Conservation (phyloP, 805 yeast genomes). For the Vanderwaltozyma yarrowii region DNA sequence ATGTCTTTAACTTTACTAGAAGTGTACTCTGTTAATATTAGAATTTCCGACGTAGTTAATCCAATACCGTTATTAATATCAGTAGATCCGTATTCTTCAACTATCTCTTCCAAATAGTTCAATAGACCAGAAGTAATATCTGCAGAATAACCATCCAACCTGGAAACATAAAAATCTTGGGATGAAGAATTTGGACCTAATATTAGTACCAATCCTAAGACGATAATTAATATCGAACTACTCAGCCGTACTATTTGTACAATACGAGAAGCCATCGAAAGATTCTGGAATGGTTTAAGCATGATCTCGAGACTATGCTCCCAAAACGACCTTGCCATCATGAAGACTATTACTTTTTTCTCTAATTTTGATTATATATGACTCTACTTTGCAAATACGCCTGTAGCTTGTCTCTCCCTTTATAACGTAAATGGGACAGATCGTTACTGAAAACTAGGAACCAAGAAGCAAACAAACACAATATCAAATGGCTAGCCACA, state of each 20-base stretch:
- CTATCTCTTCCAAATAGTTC: slow-evolving; percentile 13
- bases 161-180: slow-evolving; percentile 12
- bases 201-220: slow-evolving; percentile 12
- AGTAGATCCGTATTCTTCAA: slow-evolving; percentile 17
- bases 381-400: no score
- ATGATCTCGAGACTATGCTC: no score
- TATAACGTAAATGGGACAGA: no score
- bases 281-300: slow-evolving; percentile 12
- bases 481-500: no score
- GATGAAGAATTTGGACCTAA: slow-evolving; percentile 18
- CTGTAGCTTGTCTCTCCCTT: no score
- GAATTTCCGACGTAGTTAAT: slow-evolving; percentile 24
- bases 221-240: slow-evolving; percentile 13
- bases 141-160: slow-evolving; percentile 15
- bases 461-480: no score
- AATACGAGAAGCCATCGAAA: slow-evolving; percentile 17
- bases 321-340: no score
- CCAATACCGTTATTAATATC: slow-evolving; percentile 23
- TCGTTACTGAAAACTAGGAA: no score
- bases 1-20: slow-evolving; percentile 14
- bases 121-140: slow-evolving; percentile 22
- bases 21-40: slow-evolving; percentile 21
- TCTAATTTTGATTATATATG: no score
- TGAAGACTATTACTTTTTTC: no score
- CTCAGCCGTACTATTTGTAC: slow-evolving; percentile 14